Evolutionary conservation across 768 basidiomycete species (phyloP), one percentile per base, ranked within the genome.

Genomic region (Leccinum incarnatum): DNA sequence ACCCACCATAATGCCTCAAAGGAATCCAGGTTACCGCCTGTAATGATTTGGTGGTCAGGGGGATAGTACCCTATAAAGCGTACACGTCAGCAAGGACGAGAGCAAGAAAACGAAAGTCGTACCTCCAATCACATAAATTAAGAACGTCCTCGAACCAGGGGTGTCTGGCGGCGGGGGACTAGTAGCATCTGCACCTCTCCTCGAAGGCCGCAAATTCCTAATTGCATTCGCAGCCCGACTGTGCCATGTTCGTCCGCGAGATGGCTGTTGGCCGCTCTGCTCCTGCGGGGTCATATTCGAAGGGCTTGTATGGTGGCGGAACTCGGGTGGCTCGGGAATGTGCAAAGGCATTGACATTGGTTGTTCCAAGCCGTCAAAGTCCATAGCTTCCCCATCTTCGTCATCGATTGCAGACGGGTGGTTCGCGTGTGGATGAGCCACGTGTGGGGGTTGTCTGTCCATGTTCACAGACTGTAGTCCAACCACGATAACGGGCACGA

Each of bases 121-220:
- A 84, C 89, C 89, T 53, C 91, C 90, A 69, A 93, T 91, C 60
- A 95, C 93, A 74, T 93, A 95, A 57, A 95, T 93, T 72, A 94
- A 78, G 74, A 94, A 94, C 17, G 91, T 94, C 62, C 91, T 63
- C 36, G 61, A 64, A 52, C 68, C 62, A 27, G 60, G 61, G 2
- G 71, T 55, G 37, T 69, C 67, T 49, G 54, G 65, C 9, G 67
- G 58, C 46, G 59, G 67, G n/a, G 69, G 67, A 37, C 59, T 57
- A 27, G 60, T 56, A 34, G 67, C 50, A 11, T 66, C 64, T 37
- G 62, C 57, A 14, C 62, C 64, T 59, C 68, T 67, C 53, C 68
- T 61, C 9, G 77, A 77, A 49, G 79, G 74, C 27, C 82, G 72
- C 62, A 87, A 67, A 65, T 80, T 84, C 51, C 86, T 77, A 32